phyloP scores from a whole-genome alignment of 345 rosid genomes.

The Xanthoceras sorbifolium region DNA sequence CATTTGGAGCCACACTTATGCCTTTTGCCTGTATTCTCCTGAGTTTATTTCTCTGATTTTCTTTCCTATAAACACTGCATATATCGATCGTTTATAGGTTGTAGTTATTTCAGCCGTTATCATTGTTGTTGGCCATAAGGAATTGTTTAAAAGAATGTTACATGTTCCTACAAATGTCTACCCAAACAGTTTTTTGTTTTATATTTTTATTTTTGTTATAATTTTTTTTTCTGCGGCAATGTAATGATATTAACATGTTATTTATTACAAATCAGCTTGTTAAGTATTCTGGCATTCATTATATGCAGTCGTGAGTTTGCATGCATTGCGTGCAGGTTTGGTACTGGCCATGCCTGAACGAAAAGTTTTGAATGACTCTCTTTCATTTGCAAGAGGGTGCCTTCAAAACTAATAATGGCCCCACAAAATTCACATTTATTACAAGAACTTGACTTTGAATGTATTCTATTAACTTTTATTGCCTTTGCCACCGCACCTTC shows the following conservation, averaged over 20 bases:
- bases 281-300: background rate
- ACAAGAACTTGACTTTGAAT: background rate
- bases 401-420: background rate
- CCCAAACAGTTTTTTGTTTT: background rate
- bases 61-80: background rate
- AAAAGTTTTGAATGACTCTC: background rate
- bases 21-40: slow-evolving; percentile 56
- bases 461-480: background rate
- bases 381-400: background rate
- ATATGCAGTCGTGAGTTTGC: no score
- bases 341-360: background rate
- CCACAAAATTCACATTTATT: background rate
- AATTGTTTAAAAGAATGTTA: background rate
- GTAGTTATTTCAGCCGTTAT: background rate
- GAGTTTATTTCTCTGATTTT: background rate
- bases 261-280: background rate
- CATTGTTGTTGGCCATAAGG: background rate
- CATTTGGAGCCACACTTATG: slow-evolving; percentile 65
- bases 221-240: background rate
- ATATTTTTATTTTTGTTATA: background rate
- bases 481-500: background rate
- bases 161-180: background rate
- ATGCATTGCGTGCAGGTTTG: background rate
- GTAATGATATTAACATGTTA: background rate
- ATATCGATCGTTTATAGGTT: background rate